Conservation (phyloP, 306 rosid genomes). For the Inga oerstediana region DNA sequence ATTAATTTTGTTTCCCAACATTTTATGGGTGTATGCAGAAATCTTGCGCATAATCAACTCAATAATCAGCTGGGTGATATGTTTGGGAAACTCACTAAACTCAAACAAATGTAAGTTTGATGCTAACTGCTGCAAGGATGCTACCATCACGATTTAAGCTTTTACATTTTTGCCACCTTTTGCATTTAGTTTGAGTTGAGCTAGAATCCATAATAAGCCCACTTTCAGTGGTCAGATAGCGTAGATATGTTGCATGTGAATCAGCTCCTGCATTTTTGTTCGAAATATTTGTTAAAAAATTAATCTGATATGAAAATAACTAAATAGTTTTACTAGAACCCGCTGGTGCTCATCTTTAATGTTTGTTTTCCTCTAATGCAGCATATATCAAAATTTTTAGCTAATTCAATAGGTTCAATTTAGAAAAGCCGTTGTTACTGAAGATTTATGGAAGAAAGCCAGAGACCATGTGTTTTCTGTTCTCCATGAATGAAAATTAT, state of each 20-base stretch:
- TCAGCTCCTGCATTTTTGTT: slow-evolving; percentile 4
- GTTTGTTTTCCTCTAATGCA: neutral
- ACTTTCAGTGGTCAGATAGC: neutral
- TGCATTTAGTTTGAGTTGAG: slow-evolving; percentile 26
- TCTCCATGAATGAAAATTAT: neutral
- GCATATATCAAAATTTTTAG: neutral
- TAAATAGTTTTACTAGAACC: neutral
- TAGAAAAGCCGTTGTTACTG: slow-evolving; percentile 4
- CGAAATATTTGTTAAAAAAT: neutral
- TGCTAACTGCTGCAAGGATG: slow-evolving; percentile 1
- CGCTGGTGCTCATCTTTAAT: neutral
- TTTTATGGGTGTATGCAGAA: slow-evolving; percentile 52
- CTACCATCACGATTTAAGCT: slow-evolving; percentile 6
- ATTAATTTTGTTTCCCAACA: slow-evolving; percentile 30
- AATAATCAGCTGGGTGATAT: slow-evolving; percentile 72
- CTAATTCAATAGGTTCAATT: slow-evolving; percentile 15
- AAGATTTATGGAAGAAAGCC: neutral
- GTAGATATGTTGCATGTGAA: neutral
- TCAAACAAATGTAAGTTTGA: slow-evolving; percentile 68
- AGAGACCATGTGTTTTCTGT: neutral
- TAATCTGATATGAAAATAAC: neutral
- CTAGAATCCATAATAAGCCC: neutral
- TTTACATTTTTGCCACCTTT: slow-evolving; percentile 19
- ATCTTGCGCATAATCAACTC: slow-evolving; percentile 74
- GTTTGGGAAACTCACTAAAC: slow-evolving; percentile 70